These are phyloP conservation scores for Spathaspora girioi DNA, from an alignment of 805 yeast genomes.

Conservation along the genomic window DNA sequence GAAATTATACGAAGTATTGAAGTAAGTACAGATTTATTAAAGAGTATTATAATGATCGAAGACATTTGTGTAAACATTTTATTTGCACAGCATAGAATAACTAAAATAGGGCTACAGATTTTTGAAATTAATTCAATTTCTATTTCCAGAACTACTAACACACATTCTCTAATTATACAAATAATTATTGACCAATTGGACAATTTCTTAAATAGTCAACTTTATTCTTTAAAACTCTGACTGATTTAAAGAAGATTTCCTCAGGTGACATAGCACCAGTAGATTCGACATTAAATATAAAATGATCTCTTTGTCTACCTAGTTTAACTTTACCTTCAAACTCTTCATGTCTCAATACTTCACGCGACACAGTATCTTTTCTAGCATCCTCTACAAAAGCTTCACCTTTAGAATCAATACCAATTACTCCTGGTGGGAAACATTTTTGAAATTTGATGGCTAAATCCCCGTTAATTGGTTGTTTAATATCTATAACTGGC, in stretches of 20 bases:
- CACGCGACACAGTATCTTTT: constrained; percentile 95
- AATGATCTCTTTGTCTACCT: constrained; percentile 89
- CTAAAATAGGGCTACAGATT: no score
- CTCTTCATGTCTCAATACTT: constrained; percentile 90
- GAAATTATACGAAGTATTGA: no score
- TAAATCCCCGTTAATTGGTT: constrained; percentile 70
- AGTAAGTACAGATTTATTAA: no score
- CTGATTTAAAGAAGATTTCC: constrained; percentile 89
- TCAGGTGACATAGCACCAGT: constrained; percentile 97
- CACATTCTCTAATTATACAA: neutral
- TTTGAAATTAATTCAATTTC: no score
- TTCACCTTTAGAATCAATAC: constrained; percentile 56
- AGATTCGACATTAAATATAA: constrained; percentile 90
- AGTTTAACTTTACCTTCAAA: constrained; percentile 84
- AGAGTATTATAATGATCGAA: no score
- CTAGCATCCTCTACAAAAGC: constrained; percentile 88
- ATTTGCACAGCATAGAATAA: no score
- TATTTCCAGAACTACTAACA: neutral
- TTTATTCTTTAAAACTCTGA: constrained; percentile 80
- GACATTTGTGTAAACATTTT: no score
- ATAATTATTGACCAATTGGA: constrained; percentile 57
- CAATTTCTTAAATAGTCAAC: constrained; percentile 75
- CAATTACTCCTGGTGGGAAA: constrained; percentile 92
- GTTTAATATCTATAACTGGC: constrained; percentile 76
- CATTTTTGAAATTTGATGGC: constrained; percentile 83